Evolutionary conservation across 257 asterid species (phyloP).

Genomic region (Fraxinus anomala): DNA sequence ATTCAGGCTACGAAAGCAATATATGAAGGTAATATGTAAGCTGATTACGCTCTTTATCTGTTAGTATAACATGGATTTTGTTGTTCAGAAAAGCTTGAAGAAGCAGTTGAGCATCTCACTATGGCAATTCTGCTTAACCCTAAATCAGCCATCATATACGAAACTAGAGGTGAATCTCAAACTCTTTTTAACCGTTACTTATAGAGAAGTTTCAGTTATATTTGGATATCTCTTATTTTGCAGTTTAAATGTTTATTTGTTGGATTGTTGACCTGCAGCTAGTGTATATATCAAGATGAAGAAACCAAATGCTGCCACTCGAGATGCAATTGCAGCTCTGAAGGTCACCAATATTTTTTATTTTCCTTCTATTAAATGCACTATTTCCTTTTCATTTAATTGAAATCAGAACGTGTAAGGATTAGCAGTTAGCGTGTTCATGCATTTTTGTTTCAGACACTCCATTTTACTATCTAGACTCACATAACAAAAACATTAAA

Average conservation of each 20-base stretch:
- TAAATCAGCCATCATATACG: conserved; percentile 92
- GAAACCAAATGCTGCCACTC: conserved; percentile 94
- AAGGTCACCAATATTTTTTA: conserved; percentile 50
- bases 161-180: conserved; percentile 64
- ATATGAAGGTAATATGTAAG: conserved; percentile 66
- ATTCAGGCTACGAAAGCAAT: conserved; percentile 87
- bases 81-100: conserved; percentile 71
- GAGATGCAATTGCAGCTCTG: conserved; percentile 92
- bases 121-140: conserved; percentile 81
- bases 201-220: background rate
- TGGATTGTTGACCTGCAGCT: conserved; percentile 49
- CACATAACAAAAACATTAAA: background rate
- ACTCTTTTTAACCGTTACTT: background rate
- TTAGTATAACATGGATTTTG: conserved; percentile 1
- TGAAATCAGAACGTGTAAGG: background rate
- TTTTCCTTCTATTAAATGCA: conserved; percentile 5
- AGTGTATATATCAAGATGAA: conserved; percentile 84
- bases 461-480: background rate
- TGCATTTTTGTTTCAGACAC: background rate
- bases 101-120: conserved; percentile 77
- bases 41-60: background rate
- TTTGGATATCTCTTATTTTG: background rate
- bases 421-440: background rate
- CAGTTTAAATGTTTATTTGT: conserved; percentile 8
- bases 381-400: background rate